Percentiles rank a stretch among this genome's conserved stretches.
Conservation (phyloP, 2,329 filamentous ascomycete species). For the Aspergillus pseudoterreus region DNA sequence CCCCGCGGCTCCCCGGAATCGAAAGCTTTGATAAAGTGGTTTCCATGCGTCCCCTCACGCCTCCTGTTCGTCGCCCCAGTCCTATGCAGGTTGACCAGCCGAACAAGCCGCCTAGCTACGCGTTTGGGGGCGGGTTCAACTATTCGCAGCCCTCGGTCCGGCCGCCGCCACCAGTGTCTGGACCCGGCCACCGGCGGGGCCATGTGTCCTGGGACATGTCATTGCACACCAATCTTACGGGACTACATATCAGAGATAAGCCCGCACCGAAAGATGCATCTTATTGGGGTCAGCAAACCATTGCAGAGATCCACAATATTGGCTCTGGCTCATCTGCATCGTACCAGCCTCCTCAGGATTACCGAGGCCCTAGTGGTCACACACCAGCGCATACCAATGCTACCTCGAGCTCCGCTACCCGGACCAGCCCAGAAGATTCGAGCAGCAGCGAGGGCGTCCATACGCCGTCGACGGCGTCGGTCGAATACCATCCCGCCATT, state of each 20-base stretch:
- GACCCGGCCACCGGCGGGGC: conserved; percentile 42
- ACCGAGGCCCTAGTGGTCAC: conserved; percentile 24
- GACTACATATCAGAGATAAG: conserved; percentile 39
- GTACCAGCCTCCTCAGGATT: conserved; percentile 30
- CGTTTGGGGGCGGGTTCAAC: conserved; percentile 33
- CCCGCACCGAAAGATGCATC: conserved; percentile 33
- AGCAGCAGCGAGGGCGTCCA: conserved; percentile 48
- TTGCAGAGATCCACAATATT: conserved; percentile 39
- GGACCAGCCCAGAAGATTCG: conserved; percentile 47
- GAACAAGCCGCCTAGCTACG: conserved; percentile 28
- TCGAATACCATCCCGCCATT: conserved; percentile 48
- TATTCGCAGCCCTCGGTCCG: conserved; percentile 32
- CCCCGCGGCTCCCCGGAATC: conserved; percentile 76
- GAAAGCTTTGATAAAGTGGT: conserved; percentile 81
- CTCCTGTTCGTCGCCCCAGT: conserved; percentile 62
- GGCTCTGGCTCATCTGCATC: conserved; percentile 33
- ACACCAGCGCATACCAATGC: conserved; percentile 20
- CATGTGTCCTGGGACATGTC: conserved; percentile 50
- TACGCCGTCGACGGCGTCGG: conserved; percentile 45
- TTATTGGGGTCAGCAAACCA: conserved; percentile 43
- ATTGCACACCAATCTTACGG: conserved; percentile 42
- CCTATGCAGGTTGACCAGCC: conserved; percentile 72
- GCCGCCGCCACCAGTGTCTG: conserved; percentile 40
- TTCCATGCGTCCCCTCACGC: conserved; percentile 57
- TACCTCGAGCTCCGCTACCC: conserved; percentile 27